Percentiles rank a stretch among this genome's conserved stretches.
Evolutionary conservation across 2,329 filamentous ascomycete species (phyloP).

Genomic region (Colletotrichum caudatum): DNA sequence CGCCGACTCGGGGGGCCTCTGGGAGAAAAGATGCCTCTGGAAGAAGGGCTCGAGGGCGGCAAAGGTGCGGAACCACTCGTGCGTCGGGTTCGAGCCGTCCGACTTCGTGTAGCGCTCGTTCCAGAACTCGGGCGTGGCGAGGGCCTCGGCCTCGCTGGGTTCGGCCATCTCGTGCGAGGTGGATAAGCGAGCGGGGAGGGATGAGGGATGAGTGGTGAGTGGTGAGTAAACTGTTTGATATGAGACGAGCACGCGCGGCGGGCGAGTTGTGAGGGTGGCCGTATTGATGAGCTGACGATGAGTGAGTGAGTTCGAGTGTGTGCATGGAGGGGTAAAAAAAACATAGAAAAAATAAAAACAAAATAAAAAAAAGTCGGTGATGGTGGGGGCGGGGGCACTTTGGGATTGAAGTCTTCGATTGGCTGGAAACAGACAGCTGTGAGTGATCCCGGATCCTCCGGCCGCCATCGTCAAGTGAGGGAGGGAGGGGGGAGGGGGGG

Average conservation of each 20-base stretch:
- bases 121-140: conserved; percentile 62
- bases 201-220: not conserved
- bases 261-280: not conserved
- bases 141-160: conserved; percentile 40
- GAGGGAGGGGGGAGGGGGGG: too few relatives aligned
- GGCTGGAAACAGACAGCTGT: not conserved
- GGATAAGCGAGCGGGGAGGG: too few relatives aligned
- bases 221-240: too few relatives aligned
- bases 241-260: not conserved
- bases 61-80: conserved; percentile 68
- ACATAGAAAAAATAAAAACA: not conserved
- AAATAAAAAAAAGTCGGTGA: not conserved
- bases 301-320: not conserved
- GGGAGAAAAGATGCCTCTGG: conserved; percentile 55
- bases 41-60: conserved; percentile 62
- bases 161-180: conserved; percentile 6
- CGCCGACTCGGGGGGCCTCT: conserved; percentile 43
- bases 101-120: conserved; percentile 59
- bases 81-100: conserved; percentile 54
- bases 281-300: not conserved
- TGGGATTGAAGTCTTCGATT: not conserved
- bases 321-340: not conserved
- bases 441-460: not conserved
- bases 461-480: not conserved
- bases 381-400: conserved; percentile 18